phyloP scores from a whole-genome alignment of 768 basidiomycete genomes.

The Leccinum barrowsii region DNA sequence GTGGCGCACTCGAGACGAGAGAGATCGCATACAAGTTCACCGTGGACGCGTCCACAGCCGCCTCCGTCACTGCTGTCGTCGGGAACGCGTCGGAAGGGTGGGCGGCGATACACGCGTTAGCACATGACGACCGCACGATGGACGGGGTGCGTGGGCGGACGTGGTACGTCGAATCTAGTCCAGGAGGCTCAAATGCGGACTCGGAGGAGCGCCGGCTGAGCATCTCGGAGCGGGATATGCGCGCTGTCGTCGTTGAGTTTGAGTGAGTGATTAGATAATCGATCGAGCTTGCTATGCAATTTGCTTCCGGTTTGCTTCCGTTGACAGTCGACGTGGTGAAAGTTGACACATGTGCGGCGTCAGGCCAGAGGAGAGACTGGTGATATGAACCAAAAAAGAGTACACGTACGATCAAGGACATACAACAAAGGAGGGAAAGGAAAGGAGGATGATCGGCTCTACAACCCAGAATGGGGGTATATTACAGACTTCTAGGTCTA shows the following conservation, averaged over 20 bases:
- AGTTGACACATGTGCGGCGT: neutral
- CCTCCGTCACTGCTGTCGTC: conserved; percentile 2
- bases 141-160: conserved; percentile 13
- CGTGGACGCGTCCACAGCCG: conserved; percentile 15
- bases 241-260: conserved; percentile 13
- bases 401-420: neutral
- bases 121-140: conserved; percentile 6
- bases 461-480: neutral
- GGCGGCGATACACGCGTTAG: neutral
- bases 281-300: neutral
- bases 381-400: neutral
- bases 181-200: neutral
- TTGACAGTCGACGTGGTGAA: neutral
- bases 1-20: neutral
- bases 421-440: neutral
- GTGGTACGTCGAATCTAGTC: conserved; percentile 3
- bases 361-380: neutral
- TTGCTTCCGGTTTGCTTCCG: neutral
- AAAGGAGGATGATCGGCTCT: neutral
- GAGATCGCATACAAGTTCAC: conserved; percentile 11
- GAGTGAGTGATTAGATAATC: neutral
- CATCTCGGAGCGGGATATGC: neutral
- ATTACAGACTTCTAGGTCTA: neutral
- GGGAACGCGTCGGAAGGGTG: conserved; percentile 12
- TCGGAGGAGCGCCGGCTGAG: neutral